A percentile compares a stretch with the other conserved stretches of the same genome.
Evolutionary conservation across 2,329 filamentous ascomycete species (phyloP).

Genomic region (Fusarium beomiforme): DNA sequence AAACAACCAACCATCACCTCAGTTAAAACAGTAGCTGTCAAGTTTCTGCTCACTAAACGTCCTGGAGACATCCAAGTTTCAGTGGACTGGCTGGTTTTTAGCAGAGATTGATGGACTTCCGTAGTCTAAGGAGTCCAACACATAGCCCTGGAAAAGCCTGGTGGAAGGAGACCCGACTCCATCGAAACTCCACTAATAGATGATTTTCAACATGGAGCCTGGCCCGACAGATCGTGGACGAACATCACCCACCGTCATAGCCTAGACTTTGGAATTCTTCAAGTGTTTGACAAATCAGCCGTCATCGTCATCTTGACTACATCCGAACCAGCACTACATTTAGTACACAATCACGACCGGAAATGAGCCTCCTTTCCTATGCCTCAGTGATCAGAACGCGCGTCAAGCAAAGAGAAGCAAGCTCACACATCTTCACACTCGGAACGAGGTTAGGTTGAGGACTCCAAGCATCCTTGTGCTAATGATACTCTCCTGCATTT

Average conservation of each 20-base stretch:
- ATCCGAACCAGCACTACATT: neutral
- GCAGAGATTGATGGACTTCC: slow-evolving; percentile 3
- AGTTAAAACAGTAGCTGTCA: slow-evolving; percentile 1
- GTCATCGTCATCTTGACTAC: slow-evolving; percentile 23
- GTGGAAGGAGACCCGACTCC: neutral
- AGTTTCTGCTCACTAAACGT: neutral
- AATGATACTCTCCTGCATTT: neutral
- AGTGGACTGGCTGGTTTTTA: slow-evolving; percentile 1
- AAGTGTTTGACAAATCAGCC: slow-evolving; percentile 3
- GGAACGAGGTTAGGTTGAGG: neutral
- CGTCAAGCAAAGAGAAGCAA: neutral
- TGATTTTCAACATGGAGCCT: slow-evolving; percentile 31
- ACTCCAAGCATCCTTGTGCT: neutral
- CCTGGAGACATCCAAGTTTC: neutral
- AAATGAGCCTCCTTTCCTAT: slow-evolving; percentile 1
- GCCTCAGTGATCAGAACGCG: neutral
- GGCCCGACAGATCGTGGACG: slow-evolving; percentile 1
- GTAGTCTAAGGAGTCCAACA: neutral
- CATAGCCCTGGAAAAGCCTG: neutral
- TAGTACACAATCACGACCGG: neutral
- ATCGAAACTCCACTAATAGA: slow-evolving; percentile 18
- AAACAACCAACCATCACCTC: neutral
- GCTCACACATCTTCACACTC: neutral
- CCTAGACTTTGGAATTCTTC: slow-evolving; percentile 19
- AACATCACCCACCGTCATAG: slow-evolving; percentile 9